These are phyloP conservation scores for Fragaria vesca DNA, from an alignment of 306 rosid species.

Conservation along the genomic window DNA sequence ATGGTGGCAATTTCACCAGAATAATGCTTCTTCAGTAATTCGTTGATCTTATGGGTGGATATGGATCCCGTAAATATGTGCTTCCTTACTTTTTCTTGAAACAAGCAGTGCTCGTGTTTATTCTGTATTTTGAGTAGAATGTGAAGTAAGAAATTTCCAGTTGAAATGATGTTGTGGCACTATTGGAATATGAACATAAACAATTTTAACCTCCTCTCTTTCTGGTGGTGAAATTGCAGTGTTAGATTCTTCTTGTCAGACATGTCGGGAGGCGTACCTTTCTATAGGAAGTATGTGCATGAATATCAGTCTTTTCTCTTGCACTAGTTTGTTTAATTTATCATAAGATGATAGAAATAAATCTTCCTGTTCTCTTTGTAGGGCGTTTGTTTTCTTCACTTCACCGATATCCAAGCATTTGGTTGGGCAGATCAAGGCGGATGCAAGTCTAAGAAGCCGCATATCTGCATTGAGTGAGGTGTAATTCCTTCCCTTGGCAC, in stretches of 20 bases:
- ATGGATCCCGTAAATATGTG: neutral
- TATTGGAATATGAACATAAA: too few relatives aligned
- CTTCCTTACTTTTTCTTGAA: neutral
- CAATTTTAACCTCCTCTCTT: too few relatives aligned
- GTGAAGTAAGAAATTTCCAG: neutral
- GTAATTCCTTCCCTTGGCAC: conserved; percentile 22
- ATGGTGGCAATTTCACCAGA: neutral
- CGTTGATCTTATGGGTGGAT: neutral
- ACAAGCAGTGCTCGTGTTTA: neutral
- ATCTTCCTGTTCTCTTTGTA: conserved; percentile 36
- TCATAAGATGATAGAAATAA: too few relatives aligned
- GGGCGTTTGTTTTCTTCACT: conserved; percentile 96
- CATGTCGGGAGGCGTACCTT: conserved; percentile 83
- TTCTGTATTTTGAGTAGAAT: neutral
- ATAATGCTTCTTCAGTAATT: neutral
- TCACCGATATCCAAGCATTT: conserved; percentile 70
- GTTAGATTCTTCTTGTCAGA: conserved; percentile 79
- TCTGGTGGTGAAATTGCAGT: conserved; percentile 39
- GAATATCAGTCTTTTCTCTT: neutral
- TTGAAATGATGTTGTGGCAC: conserved; percentile 2
- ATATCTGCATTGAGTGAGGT: conserved; percentile 90
- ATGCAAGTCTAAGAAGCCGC: conserved; percentile 56
- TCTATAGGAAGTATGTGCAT: conserved; percentile 80
- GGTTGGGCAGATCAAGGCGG: conserved; percentile 67
- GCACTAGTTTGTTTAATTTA: conserved; percentile 2